Evolutionary conservation across 2,329 filamentous ascomycete genomes (phyloP), one percentile per base, ranked within the genome.

Genomic region (Penicillium sp.): DNA sequence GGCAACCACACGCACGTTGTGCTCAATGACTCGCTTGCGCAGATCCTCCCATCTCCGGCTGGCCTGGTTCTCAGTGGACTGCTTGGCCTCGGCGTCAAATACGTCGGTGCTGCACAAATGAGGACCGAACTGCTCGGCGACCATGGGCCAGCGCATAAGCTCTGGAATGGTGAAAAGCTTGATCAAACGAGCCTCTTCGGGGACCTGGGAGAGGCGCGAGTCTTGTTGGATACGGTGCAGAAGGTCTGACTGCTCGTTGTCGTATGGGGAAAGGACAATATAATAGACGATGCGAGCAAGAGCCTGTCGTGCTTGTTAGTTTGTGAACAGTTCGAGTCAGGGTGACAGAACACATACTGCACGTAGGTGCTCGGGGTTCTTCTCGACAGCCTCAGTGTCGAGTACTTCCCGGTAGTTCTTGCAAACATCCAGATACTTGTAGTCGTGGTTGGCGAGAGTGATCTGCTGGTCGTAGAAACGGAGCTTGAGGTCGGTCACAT

Each of bases 401-500:
- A 99, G 77, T 4, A 99, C 93, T 71, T 97, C 92, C 71, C 94
- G 84, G 79, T 97, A 99, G 76, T 99, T 86, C 77, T 99, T 99
- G 85, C 94, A 99, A 31, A 87, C 93, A 59, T 97, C 93, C 31
- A 99, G 85, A 68, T 99, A 99, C 75, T 96, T 96, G 78, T 91
- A 85, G 60, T 99, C 94, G 66, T 99, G 92, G 81, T 96, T 97
- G 51, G 94, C 90, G 48, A 99, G 80, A 43, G 85, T 88, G 68
- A 99, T 95, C 76, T 99, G 94, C 73, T 97, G 94, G 76, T 96
- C 92, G 76, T 96, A 99, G 78, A 91, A 99, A 60, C 85, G 85
- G 63, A 99, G 82, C 82, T 99, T 99, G 62, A 99, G 78, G 71
- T 97, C 94, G 45, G 94, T 97, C 45, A 95, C 92, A 74, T 97